Conservation (phyloP, 768 basidiomycete genomes). For the Russula sp. region DNA sequence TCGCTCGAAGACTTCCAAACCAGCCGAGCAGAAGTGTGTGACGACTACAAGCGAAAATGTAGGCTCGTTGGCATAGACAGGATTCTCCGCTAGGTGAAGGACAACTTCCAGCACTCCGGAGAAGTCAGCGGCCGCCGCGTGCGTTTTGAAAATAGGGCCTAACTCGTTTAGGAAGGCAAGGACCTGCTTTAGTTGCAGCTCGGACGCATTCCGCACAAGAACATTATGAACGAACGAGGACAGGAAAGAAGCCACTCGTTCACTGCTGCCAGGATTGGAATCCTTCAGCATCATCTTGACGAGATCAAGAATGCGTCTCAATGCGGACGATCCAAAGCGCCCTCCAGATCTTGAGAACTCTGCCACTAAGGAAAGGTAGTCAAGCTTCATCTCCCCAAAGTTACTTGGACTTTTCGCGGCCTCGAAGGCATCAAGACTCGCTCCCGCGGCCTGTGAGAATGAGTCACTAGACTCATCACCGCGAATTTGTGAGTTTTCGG, state of each 20-base stretch:
- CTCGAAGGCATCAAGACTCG: conserved; percentile 33
- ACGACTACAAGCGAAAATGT: conserved; percentile 40
- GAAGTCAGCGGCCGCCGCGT: conserved; percentile 49
- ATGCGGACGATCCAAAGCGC: conserved; percentile 34
- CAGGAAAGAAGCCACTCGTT: conserved; percentile 47
- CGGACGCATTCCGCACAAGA: conserved; percentile 40
- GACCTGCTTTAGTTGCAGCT: conserved; percentile 40
- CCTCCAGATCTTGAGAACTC: conserved; percentile 50
- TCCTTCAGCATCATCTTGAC: conserved; percentile 54
- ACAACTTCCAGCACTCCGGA: conserved; percentile 52
- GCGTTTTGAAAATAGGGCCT: conserved; percentile 47
- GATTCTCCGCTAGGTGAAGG: conserved; percentile 38
- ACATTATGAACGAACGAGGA: conserved; percentile 44
- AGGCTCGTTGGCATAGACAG: conserved; percentile 46
- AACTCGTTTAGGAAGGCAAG: conserved; percentile 49
- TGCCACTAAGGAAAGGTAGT: conserved; percentile 53
- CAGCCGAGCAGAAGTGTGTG: conserved; percentile 32
- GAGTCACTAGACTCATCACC: conserved; percentile 26
- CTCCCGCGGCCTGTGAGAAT: conserved; percentile 25
- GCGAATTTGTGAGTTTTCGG: conserved; percentile 32
- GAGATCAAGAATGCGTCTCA: conserved; percentile 48
- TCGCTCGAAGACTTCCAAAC: conserved; percentile 33
- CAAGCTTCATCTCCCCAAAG: conserved; percentile 51
- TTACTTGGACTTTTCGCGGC: conserved; percentile 50
- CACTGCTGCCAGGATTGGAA: conserved; percentile 33